phyloP scores from a whole-genome alignment of 441 rosid species.

The Rhodomyrtus psidioides region DNA sequence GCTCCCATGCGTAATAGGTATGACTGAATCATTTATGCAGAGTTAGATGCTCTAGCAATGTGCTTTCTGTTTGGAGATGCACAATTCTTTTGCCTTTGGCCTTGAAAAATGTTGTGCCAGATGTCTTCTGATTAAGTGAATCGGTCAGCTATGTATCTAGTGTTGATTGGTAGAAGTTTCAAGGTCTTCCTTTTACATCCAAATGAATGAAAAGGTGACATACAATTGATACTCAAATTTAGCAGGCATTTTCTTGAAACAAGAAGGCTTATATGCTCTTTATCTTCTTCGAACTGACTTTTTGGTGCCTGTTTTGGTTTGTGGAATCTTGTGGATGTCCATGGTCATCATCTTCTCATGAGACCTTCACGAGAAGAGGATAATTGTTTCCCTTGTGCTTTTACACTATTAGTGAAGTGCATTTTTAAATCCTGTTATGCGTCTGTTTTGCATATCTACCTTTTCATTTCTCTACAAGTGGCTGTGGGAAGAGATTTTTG shows the following conservation, averaged over 20 bases:
- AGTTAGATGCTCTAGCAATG: neutral
- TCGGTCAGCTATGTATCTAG: neutral
- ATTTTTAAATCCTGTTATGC: neutral
- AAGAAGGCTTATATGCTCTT: neutral
- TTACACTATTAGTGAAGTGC: neutral
- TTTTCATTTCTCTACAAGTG: neutral
- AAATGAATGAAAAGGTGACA: neutral
- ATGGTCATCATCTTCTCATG: neutral
- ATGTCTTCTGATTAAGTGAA: neutral
- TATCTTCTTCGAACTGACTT: neutral
- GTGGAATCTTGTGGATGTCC: neutral
- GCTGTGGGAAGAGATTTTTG: neutral
- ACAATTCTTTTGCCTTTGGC: neutral
- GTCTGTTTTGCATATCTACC: neutral
- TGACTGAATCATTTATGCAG: neutral
- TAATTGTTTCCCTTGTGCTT: neutral
- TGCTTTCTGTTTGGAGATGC: neutral
- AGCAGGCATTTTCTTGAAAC: too few relatives aligned
- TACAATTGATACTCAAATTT: neutral
- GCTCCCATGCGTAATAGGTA: slow-evolving; percentile 95
- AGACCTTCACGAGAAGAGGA: neutral
- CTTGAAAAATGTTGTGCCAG: neutral
- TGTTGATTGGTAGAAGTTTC: neutral
- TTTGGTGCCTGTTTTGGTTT: neutral
- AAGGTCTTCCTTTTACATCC: neutral